phyloP scores from a whole-genome alignment of 1,139 yeast genomes.

The Hyphopichia buzzinii region DNA sequence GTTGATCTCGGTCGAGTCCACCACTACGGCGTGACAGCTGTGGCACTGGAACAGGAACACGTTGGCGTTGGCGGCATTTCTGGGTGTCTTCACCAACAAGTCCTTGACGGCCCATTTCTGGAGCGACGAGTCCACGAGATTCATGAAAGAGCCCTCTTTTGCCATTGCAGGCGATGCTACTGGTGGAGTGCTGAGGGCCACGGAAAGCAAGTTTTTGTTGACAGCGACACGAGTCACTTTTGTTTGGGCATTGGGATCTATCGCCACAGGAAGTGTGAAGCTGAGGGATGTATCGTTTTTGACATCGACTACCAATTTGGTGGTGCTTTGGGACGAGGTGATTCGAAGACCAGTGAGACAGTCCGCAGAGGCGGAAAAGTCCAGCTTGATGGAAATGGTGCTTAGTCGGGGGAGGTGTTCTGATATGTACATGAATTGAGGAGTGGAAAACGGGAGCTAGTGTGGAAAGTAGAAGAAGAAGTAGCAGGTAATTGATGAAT shows the following conservation, averaged over 20 bases:
- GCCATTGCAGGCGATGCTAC: slow-evolving; percentile 2
- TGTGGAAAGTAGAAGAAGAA: too few species aligned
- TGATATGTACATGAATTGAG: slow-evolving; percentile 31
- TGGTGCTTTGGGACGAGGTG: too few species aligned
- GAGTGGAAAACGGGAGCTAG: too few species aligned
- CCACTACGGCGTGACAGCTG: slow-evolving; percentile 23
- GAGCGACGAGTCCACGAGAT: slow-evolving; percentile 14
- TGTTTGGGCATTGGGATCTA: too few species aligned
- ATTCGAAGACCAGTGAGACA: slow-evolving; percentile 8
- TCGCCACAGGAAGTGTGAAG: too few species aligned
- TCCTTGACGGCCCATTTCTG: slow-evolving; percentile 43
- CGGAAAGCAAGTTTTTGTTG: background rate
- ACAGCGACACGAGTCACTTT: background rate
- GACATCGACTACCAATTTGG: too few species aligned
- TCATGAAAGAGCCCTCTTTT: slow-evolving; percentile 4
- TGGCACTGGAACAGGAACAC: slow-evolving; percentile 34
- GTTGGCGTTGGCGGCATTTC: slow-evolving; percentile 18
- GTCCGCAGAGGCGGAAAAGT: slow-evolving; percentile 14
- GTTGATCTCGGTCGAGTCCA: slow-evolving; percentile 26
- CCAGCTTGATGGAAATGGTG: slow-evolving; percentile 28
- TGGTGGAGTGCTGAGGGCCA: background rate
- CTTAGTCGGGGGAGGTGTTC: slow-evolving; percentile 41
- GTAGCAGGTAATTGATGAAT: too few species aligned
- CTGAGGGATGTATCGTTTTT: too few species aligned
- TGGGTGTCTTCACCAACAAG: slow-evolving; percentile 31